Evolutionary conservation across 129 eudicot genomes (phyloP), one percentile per base, ranked within the genome.

Genomic region (Tagetes patula): DNA sequence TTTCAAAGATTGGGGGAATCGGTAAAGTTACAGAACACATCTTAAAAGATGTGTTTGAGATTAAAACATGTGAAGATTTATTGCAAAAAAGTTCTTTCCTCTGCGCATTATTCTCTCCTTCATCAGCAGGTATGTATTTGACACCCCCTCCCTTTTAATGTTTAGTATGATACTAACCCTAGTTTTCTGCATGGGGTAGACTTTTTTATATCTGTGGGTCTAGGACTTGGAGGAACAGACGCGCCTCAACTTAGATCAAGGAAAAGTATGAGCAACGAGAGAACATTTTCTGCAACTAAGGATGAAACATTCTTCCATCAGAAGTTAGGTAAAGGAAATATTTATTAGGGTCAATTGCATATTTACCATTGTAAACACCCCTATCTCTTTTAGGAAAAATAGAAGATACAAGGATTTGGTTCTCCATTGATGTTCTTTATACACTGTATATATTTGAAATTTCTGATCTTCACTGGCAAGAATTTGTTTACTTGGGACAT

Each of bases 21-120:
- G 98, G 98, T 53, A 94, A 86, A 83, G 98, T 94, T 50, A 94
- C 98, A 9, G 98, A 94, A 75, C 82, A 83, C 67, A 77, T 94
- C 63, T 75, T 94, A 62, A 94, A 79, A 86, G 95, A 85, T 12
- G 98, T 86, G 2, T 79, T 94, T 59, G 96, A 87, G 71, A 88
- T 94, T 50, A 80, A 80, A 32, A 87, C 98, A 41, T 94, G 98
- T 71, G 86, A 87, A 75, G 97, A 88, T 64, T 75, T 94, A 83
- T 85, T 94, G 83, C 86, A 86, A 75, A 90, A 94, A 81, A 81
- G 97, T 78, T 77, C 88, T 61, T 81, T 81, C 30, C 83, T 94
- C 11, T 94, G 88, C 76, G 91, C 93, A 62, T 75, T 94, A 33
- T 94, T 94, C 79, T 90, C 98, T 49, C 91, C 55, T 39, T 71